A percentile compares a stretch with the other conserved stretches of the same genome.
Conservation (phyloP, 2,329 filamentous ascomycete species). For the Knoxdaviesia proteae region DNA sequence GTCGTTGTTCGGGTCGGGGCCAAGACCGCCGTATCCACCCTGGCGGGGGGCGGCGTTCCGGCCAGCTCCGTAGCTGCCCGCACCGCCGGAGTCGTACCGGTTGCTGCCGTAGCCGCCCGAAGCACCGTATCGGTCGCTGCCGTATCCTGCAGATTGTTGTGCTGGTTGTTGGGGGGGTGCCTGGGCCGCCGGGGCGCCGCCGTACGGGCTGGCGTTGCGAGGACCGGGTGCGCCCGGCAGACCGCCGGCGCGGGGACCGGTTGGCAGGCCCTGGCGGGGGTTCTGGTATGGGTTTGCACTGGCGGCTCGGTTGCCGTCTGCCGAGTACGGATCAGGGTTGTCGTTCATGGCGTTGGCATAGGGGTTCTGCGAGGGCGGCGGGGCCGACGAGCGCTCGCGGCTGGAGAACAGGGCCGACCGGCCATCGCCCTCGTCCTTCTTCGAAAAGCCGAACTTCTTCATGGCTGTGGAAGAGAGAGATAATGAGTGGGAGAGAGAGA, state of each 20-base stretch:
- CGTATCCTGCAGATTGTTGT: constrained; percentile 5
- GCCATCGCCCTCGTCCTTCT: constrained; percentile 32
- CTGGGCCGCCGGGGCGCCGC: not conserved
- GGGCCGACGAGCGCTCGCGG: constrained; percentile 28
- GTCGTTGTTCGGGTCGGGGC: constrained; percentile 14
- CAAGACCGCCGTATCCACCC: constrained; percentile 41
- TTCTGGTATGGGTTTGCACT: constrained; percentile 24
- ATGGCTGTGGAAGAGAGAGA: constrained; percentile 15
- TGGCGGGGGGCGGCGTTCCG: constrained; percentile 26
- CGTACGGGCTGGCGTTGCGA: constrained; percentile 6
- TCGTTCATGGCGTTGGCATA: constrained; percentile 22
- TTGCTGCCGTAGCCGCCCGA: constrained; percentile 29
- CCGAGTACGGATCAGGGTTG: not conserved
- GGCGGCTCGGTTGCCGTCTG: not conserved
- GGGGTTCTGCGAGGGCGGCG: constrained; percentile 28
- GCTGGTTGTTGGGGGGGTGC: constrained; percentile 4
- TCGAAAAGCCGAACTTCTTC: constrained; percentile 40
- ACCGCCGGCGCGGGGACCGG: constrained; percentile 11
- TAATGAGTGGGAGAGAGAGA: not conserved
- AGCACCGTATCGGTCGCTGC: constrained; percentile 3
- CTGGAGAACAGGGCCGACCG: constrained; percentile 21
- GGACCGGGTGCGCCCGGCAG: constrained; percentile 17
- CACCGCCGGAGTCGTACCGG: constrained; percentile 23
- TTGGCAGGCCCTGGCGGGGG: constrained; percentile 15
- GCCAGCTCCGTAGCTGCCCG: constrained; percentile 29